A percentile compares a stretch with the other conserved stretches of the same genome.
phyloP scores from a whole-genome alignment of 148 eudicot genomes.

The Dysphania ambrosioides region DNA sequence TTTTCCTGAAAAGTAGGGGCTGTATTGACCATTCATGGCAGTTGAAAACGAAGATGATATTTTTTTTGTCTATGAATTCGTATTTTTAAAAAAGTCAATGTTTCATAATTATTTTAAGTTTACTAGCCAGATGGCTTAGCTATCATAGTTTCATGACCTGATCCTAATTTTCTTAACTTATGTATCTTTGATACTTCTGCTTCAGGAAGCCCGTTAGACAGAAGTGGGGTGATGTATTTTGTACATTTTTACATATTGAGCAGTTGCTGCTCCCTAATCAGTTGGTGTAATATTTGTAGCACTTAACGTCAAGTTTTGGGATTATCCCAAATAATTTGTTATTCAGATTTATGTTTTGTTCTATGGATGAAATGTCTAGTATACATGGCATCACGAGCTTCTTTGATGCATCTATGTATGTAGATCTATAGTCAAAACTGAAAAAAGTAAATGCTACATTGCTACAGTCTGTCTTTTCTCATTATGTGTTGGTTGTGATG shows the following conservation, averaged over 20 bases:
- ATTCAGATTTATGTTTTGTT: not conserved
- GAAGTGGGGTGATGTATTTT: not conserved
- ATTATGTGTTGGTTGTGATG: not conserved
- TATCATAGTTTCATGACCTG: not conserved
- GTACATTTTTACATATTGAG: no score
- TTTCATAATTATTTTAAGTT: not conserved
- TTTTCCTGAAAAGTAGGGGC: not conserved
- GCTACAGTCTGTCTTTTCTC: conserved; percentile 2
- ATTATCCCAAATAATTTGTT: not conserved
- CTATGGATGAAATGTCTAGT: not conserved
- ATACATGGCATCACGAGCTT: not conserved
- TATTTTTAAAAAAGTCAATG: not conserved
- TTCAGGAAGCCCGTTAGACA: not conserved
- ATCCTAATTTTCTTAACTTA: not conserved
- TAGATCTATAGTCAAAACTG: not conserved
- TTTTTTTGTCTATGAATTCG: not conserved
- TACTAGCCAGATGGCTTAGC: not conserved
- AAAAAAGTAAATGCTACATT: not conserved
- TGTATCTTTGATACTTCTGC: not conserved
- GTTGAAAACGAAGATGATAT: not conserved
- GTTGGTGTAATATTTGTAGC: not conserved
- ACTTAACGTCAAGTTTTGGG: not conserved
- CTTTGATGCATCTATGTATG: not conserved
- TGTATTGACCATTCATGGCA: not conserved
- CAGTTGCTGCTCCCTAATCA: not conserved